Percentiles rank a stretch among this genome's conserved stretches.
Conservation (phyloP, 1,284 basidiomycete genomes). For the Marasmius sp. region DNA sequence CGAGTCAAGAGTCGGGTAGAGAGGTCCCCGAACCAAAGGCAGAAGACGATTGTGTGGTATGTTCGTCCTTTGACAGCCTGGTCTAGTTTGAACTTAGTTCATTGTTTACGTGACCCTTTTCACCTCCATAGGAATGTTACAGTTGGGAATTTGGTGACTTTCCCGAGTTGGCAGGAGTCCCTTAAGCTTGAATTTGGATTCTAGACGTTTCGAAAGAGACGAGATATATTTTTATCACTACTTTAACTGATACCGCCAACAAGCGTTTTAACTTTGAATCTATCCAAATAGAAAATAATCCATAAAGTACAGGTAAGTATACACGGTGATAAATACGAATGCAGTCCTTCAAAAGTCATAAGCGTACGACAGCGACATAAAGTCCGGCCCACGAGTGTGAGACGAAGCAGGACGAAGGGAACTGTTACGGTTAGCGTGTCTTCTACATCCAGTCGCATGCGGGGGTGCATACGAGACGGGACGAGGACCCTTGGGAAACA, state of each 20-base stretch:
- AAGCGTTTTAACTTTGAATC: too few species aligned
- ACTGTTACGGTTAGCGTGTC: too few species aligned
- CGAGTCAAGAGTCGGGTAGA: conserved; percentile 53
- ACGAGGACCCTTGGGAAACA: conserved; percentile 27
- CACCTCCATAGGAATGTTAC: conserved; percentile 55
- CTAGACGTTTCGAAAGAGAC: background rate
- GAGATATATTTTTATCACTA: background rate
- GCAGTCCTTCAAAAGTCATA: background rate
- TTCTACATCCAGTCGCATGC: background rate
- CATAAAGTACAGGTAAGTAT: background rate
- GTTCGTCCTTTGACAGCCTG: conserved; percentile 23
- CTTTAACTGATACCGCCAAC: background rate
- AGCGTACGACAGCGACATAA: background rate
- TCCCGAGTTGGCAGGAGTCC: conserved; percentile 10
- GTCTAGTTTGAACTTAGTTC: conserved; percentile 22
- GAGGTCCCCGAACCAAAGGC: conserved; percentile 54
- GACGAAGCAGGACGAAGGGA: background rate
- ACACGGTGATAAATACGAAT: background rate
- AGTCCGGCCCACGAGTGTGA: background rate
- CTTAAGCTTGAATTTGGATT: background rate
- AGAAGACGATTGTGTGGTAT: conserved; percentile 65
- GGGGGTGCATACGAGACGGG: conserved; percentile 21
- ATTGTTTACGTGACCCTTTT: background rate
- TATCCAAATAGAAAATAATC: background rate
- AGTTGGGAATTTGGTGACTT: conserved; percentile 72